Evolutionary conservation across 352 stramenopile genomes (phyloP).

Genomic region (Phytophthora hibernalis): DNA sequence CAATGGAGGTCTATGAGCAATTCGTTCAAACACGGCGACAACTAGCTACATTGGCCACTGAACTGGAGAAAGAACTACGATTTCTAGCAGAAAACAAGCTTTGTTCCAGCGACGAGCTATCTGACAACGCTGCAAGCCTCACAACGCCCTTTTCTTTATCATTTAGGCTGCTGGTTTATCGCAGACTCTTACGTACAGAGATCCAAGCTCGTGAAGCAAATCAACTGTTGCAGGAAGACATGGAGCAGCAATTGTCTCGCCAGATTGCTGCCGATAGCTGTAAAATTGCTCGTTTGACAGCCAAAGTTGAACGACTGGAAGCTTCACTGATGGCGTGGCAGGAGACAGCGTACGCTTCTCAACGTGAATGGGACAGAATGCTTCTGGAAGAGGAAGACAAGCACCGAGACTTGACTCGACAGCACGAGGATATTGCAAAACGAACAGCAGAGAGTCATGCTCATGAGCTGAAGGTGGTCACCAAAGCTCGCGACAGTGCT

Average conservation of each 20-base stretch:
- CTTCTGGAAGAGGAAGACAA: constrained; percentile 34
- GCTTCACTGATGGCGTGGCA: constrained; percentile 36
- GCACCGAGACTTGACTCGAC: constrained; percentile 25
- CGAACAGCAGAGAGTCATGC: constrained; percentile 16
- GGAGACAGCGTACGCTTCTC: constrained; percentile 24
- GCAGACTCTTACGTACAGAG: constrained; percentile 21
- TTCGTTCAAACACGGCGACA: constrained; percentile 36
- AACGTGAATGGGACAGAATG: constrained; percentile 34
- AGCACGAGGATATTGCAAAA: constrained; percentile 22
- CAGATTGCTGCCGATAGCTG: constrained; percentile 10
- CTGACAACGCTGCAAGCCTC: constrained; percentile 4
- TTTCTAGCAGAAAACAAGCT: constrained; percentile 35
- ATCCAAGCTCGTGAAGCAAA: constrained; percentile 12
- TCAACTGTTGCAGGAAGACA: constrained; percentile 16
- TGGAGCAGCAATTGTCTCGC: constrained; percentile 29
- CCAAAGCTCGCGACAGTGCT: constrained; percentile 21
- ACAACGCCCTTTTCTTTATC: constrained; percentile 28
- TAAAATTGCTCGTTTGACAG: constrained; percentile 17
- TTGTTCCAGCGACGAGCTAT: constrained; percentile 20
- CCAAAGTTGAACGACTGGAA: constrained; percentile 32
- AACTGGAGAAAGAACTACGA: constrained; percentile 21
- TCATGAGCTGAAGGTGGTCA: constrained; percentile 21
- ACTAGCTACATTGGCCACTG: constrained; percentile 11
- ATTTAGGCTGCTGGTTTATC: constrained; percentile 27
- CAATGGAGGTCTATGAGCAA: constrained; percentile 29